Evolutionary conservation across 768 basidiomycete genomes (phyloP), one percentile per base, ranked within the genome.

Genomic region (Exidia glandulosa): DNA sequence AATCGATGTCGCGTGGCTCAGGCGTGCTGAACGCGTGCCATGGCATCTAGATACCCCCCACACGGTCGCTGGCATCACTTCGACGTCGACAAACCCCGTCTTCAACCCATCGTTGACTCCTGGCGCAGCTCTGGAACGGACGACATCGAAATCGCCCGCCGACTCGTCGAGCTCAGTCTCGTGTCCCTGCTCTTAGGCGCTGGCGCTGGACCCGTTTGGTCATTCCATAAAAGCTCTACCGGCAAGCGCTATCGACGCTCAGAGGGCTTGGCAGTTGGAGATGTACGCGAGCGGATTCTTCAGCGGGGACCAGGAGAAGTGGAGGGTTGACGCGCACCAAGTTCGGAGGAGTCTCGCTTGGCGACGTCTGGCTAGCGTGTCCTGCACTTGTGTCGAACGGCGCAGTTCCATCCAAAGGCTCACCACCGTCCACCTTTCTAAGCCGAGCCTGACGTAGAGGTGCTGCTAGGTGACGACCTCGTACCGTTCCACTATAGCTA

Each of bases 321-420:
- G 79, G 68, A 77, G 80, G 59, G 94, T 92, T 2, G 91, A 96
- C 71, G 19, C 81, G 94, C 29, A 79, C 81, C 2, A 76, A 78
- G 3, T 74, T 97, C 31, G 84, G 76, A 7, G 86, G 82, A 2
- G 71, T 88, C 29, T 69, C 87, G 0, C 81, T 98, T 4, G 95
- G 95, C 27, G 95, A 98, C 68, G 94, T 94, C 52, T 98, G 95
- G 95, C 87, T n/a, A n/a, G n/a, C 87, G 0, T 94, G 91, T 64
- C 73, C 80, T 3, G 79, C 80, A 0, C 68, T 79, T 16, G 75
- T 86, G 62, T 67, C 66, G 34, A 57, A 66, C 7, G 61, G 64
- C n/a, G 50, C 62, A 12, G 61, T 57, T 10, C 54, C 60, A 2
- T 63, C 59, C 4, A 65, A 66, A 23, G 57, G 68, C 29, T 45